A percentile compares a stretch with the other conserved stretches of the same genome.
Evolutionary conservation across 1,284 basidiomycete species (phyloP).

Genomic region (Chondrostereum purpureum): DNA sequence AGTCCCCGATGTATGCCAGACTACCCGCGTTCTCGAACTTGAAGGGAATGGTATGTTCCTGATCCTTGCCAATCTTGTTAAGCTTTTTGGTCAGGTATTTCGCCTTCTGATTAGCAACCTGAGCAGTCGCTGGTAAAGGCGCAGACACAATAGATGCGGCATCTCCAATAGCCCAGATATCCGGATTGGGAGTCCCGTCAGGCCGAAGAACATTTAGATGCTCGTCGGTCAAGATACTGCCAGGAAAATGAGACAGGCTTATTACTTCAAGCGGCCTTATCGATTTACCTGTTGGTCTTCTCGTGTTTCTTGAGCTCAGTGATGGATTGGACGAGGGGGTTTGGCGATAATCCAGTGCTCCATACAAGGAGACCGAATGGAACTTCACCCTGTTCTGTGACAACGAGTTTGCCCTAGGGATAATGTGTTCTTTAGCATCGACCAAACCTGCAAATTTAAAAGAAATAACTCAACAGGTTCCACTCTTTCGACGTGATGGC

Average conservation of each 20-base stretch:
- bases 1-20: constrained; percentile 77
- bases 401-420: constrained; percentile 46
- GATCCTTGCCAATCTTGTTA: constrained; percentile 50
- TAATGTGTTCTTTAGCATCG: constrained; percentile 9
- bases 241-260: neutral
- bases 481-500: constrained; percentile 77
- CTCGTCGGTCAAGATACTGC: constrained; percentile 51
- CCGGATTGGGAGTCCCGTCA: constrained; percentile 55
- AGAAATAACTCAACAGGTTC: constrained; percentile 38
- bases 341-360: constrained; percentile 79
- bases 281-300: constrained; percentile 50
- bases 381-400: constrained; percentile 61
- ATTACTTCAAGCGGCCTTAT: neutral
- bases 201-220: constrained; percentile 53
- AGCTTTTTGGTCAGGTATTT: constrained; percentile 67
- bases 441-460: neutral
- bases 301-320: constrained; percentile 55
- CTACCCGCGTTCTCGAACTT: constrained; percentile 54
- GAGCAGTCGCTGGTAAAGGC: constrained; percentile 77
- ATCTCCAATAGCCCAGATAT: constrained; percentile 84
- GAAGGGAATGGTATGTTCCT: constrained; percentile 34
- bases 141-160: constrained; percentile 56
- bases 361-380: constrained; percentile 79
- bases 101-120: constrained; percentile 82
- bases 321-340: constrained; percentile 66